phyloP scores from a whole-genome alignment of 768 basidiomycete genomes.

The Podaxis sp. region DNA sequence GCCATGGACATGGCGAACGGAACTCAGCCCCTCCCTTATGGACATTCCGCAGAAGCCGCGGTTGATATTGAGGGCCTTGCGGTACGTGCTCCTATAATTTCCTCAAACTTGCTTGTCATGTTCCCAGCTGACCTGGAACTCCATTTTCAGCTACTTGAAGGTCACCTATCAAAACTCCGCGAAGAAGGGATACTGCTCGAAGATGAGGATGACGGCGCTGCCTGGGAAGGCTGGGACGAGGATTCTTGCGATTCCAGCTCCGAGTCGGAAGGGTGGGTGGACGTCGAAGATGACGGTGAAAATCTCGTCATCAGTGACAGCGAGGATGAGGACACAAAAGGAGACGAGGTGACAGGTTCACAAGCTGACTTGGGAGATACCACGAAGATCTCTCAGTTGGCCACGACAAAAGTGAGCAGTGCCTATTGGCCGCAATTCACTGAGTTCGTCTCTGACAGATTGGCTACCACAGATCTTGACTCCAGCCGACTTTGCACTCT shows the following conservation, averaged over 20 bases:
- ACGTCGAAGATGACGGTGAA: slow-evolving; percentile 71
- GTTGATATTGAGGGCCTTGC: slow-evolving; percentile 88
- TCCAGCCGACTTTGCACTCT: slow-evolving; percentile 90
- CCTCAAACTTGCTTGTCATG: not conserved
- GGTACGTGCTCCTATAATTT: slow-evolving; percentile 39
- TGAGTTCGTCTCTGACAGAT: not conserved
- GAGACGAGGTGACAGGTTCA: slow-evolving; percentile 30
- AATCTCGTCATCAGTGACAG: slow-evolving; percentile 81
- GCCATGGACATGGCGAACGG: slow-evolving; percentile 69
- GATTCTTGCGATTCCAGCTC: slow-evolving; percentile 52
- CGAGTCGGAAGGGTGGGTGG: slow-evolving; percentile 73
- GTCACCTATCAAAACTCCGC: slow-evolving; percentile 70
- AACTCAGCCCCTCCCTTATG: slow-evolving; percentile 71
- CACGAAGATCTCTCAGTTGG: slow-evolving; percentile 56
- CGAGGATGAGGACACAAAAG: slow-evolving; percentile 64
- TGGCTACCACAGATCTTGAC: slow-evolving; percentile 73
- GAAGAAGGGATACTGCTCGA: slow-evolving; percentile 49
- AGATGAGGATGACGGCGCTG: slow-evolving; percentile 56
- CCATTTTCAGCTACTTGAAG: slow-evolving; percentile 69
- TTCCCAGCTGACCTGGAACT: not conserved
- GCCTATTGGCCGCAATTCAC: not conserved
- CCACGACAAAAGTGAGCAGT: slow-evolving; percentile 77
- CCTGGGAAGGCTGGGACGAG: slow-evolving; percentile 89
- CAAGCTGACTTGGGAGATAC: slow-evolving; percentile 22
- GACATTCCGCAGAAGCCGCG: slow-evolving; percentile 69